These are phyloP conservation scores for Lentinula aciculospora DNA, from an alignment of 768 basidiomycete species.

Conservation along the genomic window DNA sequence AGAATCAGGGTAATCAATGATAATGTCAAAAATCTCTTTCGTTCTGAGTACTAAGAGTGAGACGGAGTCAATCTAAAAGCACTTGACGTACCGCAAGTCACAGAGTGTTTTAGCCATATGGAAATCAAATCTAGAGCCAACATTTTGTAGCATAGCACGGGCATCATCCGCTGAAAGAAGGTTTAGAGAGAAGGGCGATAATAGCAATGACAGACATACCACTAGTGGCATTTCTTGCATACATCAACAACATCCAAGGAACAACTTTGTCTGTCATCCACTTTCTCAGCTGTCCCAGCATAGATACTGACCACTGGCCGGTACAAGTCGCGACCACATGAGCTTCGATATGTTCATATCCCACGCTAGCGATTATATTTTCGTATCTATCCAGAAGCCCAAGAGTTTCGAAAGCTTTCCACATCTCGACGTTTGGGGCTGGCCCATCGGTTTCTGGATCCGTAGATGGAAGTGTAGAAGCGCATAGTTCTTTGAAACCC, in stretches of 20 bases:
- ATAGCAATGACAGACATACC: slow-evolving; percentile 27
- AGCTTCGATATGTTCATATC: slow-evolving; percentile 80
- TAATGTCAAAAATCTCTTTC: slow-evolving; percentile 91
- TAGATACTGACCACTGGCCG: slow-evolving; percentile 62
- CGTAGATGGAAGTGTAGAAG: slow-evolving; percentile 44
- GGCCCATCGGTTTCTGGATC: slow-evolving; percentile 17
- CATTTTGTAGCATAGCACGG: slow-evolving; percentile 64
- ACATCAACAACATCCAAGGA: slow-evolving; percentile 81
- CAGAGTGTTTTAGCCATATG: slow-evolving; percentile 90
- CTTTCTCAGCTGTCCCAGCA: slow-evolving; percentile 52
- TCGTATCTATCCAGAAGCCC: slow-evolving; percentile 83
- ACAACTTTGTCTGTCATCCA: slow-evolving; percentile 83
- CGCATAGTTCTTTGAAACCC: slow-evolving; percentile 65
- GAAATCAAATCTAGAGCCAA: slow-evolving; percentile 84
- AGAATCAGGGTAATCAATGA: slow-evolving; percentile 91
- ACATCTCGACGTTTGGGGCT: slow-evolving; percentile 26
- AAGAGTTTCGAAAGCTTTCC: slow-evolving; percentile 62
- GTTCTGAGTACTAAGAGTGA: slow-evolving; percentile 32
- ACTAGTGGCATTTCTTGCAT: slow-evolving; percentile 58
- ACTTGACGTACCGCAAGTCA: slow-evolving; percentile 61
- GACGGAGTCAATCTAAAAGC: slow-evolving; percentile 2
- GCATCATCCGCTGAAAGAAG: slow-evolving; percentile 59
- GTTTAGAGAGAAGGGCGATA: background rate
- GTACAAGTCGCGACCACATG: slow-evolving; percentile 63
- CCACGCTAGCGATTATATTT: slow-evolving; percentile 74